Evolutionary conservation across 1,284 basidiomycete genomes (phyloP).

Genomic region (Rhizoctonia solani): DNA sequence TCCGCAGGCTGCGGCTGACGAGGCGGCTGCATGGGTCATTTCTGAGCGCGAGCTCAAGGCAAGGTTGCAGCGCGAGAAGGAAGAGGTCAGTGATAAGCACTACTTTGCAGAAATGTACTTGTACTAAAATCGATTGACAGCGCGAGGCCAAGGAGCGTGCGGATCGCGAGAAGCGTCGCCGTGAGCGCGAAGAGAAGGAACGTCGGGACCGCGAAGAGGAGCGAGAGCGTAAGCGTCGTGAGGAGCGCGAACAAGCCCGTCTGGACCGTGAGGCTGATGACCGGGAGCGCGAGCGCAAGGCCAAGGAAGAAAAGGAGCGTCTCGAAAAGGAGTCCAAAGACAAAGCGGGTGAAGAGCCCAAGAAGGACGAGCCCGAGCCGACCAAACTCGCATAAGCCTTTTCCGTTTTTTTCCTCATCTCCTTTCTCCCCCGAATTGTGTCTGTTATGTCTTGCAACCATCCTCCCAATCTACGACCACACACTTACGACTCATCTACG

Average conservation of each 20-base stretch:
- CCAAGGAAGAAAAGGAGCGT: conserved; percentile 29
- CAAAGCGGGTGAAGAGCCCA: conserved; percentile 39
- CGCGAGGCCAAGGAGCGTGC: conserved; percentile 33
- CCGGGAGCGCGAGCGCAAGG: conserved; percentile 26
- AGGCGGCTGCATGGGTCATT: conserved; percentile 68
- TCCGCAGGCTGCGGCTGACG: conserved; percentile 69
- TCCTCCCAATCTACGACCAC: too few relatives aligned
- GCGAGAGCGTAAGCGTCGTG: conserved; percentile 53
- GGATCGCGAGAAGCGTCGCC: conserved; percentile 31
- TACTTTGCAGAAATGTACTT: background rate
- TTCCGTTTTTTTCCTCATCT: too few relatives aligned
- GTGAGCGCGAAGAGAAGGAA: conserved; percentile 24
- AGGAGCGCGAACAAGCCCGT: conserved; percentile 33
- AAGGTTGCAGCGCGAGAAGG: conserved; percentile 68
- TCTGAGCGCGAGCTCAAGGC: conserved; percentile 72
- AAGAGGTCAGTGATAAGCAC: conserved; percentile 47
- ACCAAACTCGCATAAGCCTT: too few relatives aligned
- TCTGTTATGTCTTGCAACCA: too few relatives aligned
- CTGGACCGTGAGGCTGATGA: conserved; percentile 28
- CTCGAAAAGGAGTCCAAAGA: conserved; percentile 47
- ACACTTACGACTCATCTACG: too few relatives aligned
- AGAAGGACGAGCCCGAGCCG: conserved; percentile 47
- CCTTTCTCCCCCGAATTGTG: too few relatives aligned
- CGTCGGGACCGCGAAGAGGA: conserved; percentile 50
- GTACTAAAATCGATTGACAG: background rate